phyloP scores from a whole-genome alignment of 257 asterid genomes.

The Hygrophila difformis region DNA sequence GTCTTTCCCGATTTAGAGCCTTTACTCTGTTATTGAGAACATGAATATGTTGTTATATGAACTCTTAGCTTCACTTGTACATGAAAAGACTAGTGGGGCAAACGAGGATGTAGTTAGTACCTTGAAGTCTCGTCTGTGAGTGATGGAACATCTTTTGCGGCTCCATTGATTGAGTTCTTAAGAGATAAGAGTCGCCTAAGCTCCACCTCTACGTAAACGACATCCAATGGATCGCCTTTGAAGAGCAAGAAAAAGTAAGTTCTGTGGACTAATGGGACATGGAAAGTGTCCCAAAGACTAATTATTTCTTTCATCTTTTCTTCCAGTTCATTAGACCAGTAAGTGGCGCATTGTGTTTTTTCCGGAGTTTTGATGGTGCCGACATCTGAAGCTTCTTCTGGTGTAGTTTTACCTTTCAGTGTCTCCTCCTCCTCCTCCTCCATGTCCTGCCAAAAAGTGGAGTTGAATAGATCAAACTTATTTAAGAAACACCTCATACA shows the following conservation, averaged over 20 bases:
- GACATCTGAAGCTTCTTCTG: constrained; percentile 18
- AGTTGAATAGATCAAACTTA: too few relatives aligned
- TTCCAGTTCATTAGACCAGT: constrained; percentile 58
- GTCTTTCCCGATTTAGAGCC: not conserved
- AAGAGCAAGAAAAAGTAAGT: constrained; percentile 70
- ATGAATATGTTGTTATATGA: too few relatives aligned
- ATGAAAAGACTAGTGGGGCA: too few relatives aligned
- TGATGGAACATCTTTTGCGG: constrained; percentile 19
- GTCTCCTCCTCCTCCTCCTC: not conserved
- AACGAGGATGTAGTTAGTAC: constrained; percentile 17
- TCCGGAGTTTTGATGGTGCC: constrained; percentile 6
- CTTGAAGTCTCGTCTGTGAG: constrained; percentile 31
- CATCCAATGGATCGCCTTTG: constrained; percentile 78
- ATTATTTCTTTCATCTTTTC: constrained; percentile 54
- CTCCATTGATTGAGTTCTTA: constrained; percentile 34
- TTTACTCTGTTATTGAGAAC: not conserved
- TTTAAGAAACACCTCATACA: too few relatives aligned
- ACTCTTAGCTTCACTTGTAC: too few relatives aligned
- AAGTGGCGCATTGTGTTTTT: constrained; percentile 22
- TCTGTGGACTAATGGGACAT: constrained; percentile 59
- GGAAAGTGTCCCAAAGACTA: constrained; percentile 67
- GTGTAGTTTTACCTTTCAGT: not conserved
- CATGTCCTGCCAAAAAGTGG: constrained; percentile 10
- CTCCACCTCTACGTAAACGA: constrained; percentile 88
- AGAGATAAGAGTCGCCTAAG: constrained; percentile 70